Evolutionary conservation across 2,329 filamentous ascomycete species (phyloP).

Genomic region (Aspergillus piperis): DNA sequence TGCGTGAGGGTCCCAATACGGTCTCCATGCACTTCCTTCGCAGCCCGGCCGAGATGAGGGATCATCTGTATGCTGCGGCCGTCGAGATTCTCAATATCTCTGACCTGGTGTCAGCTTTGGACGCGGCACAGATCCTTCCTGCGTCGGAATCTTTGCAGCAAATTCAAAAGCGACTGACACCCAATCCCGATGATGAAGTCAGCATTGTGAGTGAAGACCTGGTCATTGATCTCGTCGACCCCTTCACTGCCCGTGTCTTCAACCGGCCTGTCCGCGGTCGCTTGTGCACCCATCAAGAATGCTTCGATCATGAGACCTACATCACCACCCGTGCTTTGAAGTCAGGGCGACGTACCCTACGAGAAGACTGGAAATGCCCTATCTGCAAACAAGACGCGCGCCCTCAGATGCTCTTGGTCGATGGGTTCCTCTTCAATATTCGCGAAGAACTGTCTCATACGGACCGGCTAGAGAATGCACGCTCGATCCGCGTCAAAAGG

Average conservation of each 20-base stretch:
- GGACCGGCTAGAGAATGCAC: conserved; percentile 53
- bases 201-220: conserved; percentile 60
- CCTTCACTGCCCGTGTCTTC: conserved; percentile 67
- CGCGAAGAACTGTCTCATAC: conserved; percentile 55
- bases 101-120: conserved; percentile 41
- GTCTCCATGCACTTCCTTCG: conserved; percentile 56
- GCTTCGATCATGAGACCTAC: conserved; percentile 86
- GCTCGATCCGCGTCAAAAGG: conserved; percentile 63
- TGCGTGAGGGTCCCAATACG: conserved; percentile 63
- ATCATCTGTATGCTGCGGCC: conserved; percentile 59
- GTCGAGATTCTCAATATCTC: conserved; percentile 68
- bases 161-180: conserved; percentile 57
- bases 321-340: conserved; percentile 62
- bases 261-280: conserved; percentile 69
- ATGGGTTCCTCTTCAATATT: conserved; percentile 71
- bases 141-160: conserved; percentile 54
- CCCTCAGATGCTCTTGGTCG: conserved; percentile 68
- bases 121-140: conserved; percentile 44
- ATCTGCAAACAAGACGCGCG: conserved; percentile 77
- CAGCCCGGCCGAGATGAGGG: conserved; percentile 37
- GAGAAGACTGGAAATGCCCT: conserved; percentile 77
- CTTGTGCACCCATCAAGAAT: conserved; percentile 75
- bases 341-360: conserved; percentile 45
- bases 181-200: conserved; percentile 59
- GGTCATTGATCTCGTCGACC: conserved; percentile 65